Evolutionary conservation across 805 yeast genomes (phyloP).

Genomic region (Myxozyma udenii): DNA sequence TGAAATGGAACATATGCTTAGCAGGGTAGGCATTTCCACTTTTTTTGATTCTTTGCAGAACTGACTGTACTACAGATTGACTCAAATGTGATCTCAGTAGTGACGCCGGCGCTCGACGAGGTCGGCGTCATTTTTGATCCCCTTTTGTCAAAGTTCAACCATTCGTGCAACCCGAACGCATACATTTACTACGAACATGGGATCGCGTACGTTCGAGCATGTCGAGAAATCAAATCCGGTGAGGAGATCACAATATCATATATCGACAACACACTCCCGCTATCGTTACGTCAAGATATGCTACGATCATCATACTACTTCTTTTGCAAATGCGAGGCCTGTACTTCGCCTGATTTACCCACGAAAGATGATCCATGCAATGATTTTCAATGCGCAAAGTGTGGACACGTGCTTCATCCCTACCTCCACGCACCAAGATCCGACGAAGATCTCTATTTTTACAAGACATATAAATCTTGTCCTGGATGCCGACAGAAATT

Average conservation of each 20-base stretch:
- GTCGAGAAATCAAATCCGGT: slow-evolving; percentile 7
- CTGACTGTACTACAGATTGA: too few relatives aligned
- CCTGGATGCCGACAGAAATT: slow-evolving; percentile 5
- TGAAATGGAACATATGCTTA: too few relatives aligned
- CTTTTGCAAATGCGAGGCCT: slow-evolving; percentile 12
- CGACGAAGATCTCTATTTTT: background rate
- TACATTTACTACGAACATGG: slow-evolving; percentile 9
- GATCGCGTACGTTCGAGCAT: slow-evolving; percentile 3
- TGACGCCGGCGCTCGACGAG: too few relatives aligned
- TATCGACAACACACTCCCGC: slow-evolving; percentile 17
- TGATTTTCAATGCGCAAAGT: slow-evolving; percentile 13
- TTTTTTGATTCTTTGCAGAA: too few relatives aligned
- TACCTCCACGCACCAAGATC: background rate
- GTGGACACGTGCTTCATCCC: slow-evolving; percentile 5
- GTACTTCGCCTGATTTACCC: background rate
- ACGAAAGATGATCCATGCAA: slow-evolving; percentile 3
- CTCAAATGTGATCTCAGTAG: too few relatives aligned
- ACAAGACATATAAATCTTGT: slow-evolving; percentile 5
- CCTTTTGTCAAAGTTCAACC: slow-evolving; percentile 13
- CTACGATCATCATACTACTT: slow-evolving; percentile 15
- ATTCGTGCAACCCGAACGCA: slow-evolving; percentile 28
- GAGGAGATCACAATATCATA: slow-evolving; percentile 25
- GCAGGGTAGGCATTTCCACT: too few relatives aligned
- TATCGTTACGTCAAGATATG: slow-evolving; percentile 2
- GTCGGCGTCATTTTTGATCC: background rate